Percentiles rank a stretch among this genome's conserved stretches.
Conservation (phyloP, 2,329 filamentous ascomycete species). For the Trichoderma sp. region DNA sequence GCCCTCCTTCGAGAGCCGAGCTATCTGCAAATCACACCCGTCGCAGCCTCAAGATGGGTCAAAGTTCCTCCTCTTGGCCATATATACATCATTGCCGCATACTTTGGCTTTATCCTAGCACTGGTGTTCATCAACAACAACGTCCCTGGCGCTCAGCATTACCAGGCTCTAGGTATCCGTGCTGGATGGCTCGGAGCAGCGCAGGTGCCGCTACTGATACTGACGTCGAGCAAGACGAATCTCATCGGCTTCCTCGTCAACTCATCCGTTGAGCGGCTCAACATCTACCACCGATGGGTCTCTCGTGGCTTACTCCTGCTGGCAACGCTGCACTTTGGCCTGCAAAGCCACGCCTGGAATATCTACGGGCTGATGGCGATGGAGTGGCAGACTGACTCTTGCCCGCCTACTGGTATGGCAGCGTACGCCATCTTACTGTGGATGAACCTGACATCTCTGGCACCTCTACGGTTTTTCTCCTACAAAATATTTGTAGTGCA, state of each 20-base stretch:
- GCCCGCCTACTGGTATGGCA: constrained; percentile 6
- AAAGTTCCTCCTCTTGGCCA: background rate
- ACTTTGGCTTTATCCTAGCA: constrained; percentile 1
- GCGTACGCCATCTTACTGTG: constrained; percentile 6
- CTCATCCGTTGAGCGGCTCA: constrained; percentile 14
- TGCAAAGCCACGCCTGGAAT: constrained; percentile 13
- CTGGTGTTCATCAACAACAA: constrained; percentile 1
- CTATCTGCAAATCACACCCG: background rate
- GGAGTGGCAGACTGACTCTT: constrained; percentile 2
- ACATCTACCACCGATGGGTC: constrained; percentile 8
- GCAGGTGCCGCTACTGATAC: constrained; percentile 3
- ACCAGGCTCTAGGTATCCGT: constrained; percentile 9
- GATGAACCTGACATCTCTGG: constrained; percentile 12
- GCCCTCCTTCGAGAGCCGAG: constrained; percentile 6
- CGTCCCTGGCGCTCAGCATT: background rate
- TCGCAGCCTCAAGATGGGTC: background rate
- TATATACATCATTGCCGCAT: background rate
- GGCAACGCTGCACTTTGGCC: constrained; percentile 2
- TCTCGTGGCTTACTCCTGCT: background rate
- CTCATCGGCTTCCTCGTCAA: background rate
- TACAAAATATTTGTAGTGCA: constrained; percentile 10
- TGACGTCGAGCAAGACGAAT: constrained; percentile 7
- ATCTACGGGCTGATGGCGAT: constrained; percentile 9
- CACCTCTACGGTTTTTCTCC: constrained; percentile 1
- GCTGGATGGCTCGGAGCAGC: constrained; percentile 10